A percentile compares a stretch with the other conserved stretches of the same genome.
Evolutionary conservation across 2,329 filamentous ascomycete species (phyloP).

Genomic region (Teratosphaeria destructans): DNA sequence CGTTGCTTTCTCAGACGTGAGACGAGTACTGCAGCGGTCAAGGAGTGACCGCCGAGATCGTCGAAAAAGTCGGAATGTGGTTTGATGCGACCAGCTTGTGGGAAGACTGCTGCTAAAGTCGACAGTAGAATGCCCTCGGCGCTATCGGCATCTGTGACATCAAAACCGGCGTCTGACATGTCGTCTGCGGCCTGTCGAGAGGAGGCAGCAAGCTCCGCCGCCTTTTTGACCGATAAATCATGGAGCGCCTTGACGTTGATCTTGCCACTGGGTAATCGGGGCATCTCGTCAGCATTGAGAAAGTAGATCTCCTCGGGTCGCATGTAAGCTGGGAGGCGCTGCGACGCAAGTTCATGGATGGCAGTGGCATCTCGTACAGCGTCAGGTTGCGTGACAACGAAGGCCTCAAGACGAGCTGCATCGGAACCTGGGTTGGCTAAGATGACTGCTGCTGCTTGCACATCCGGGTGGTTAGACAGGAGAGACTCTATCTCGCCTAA

Average conservation of each 20-base stretch:
- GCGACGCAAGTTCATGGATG: constrained; percentile 10
- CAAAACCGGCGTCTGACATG: neutral
- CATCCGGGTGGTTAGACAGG: constrained; percentile 57
- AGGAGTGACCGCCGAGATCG: neutral
- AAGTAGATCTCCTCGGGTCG: constrained; percentile 15
- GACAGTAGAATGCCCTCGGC: neutral
- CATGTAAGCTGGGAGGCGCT: constrained; percentile 17
- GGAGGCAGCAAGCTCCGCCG: neutral
- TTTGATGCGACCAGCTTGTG: neutral
- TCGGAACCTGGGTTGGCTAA: constrained; percentile 13
- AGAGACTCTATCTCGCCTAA: constrained; percentile 82
- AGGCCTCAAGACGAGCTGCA: constrained; percentile 13
- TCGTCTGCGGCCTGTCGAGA: neutral
- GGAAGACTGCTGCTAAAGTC: neutral
- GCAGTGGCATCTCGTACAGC: constrained; percentile 8
- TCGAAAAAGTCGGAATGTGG: neutral
- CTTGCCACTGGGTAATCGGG: constrained; percentile 16
- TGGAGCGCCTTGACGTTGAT: constrained; percentile 17
- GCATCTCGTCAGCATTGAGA: constrained; percentile 12
- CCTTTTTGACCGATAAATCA: constrained; percentile 10
- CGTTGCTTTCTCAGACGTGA: constrained; percentile 9
- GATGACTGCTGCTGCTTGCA: constrained; percentile 43
- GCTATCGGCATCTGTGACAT: neutral
- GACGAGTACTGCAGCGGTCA: constrained; percentile 8
- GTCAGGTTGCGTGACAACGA: constrained; percentile 11